phyloP scores from a whole-genome alignment of 768 basidiomycete genomes.

The Hygrophorus russula region DNA sequence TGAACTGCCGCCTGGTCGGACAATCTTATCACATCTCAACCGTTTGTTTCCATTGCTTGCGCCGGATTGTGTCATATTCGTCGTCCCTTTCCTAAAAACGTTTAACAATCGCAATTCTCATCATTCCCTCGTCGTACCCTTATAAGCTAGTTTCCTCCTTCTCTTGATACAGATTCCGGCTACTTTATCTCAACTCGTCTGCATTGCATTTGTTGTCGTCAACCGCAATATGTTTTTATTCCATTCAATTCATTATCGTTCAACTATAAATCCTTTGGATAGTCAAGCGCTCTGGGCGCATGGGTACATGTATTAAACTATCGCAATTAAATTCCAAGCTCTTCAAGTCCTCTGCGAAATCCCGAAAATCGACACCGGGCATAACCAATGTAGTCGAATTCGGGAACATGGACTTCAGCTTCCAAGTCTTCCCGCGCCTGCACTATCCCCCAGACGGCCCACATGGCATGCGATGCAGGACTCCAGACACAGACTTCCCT shows the following conservation, averaged over 20 bases:
- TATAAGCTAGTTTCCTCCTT: conserved; percentile 22
- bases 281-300: too few relatives aligned
- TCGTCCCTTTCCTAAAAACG: conserved; percentile 7
- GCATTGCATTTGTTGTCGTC: conserved; percentile 29
- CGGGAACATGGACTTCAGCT: conserved; percentile 44
- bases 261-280: conserved; percentile 11
- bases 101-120: conserved; percentile 11
- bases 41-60: too few relatives aligned
- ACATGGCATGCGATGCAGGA: conserved; percentile 82
- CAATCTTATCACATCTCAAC: background rate
- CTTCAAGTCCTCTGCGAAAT: conserved; percentile 46
- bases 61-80: conserved; percentile 6
- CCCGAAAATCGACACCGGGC: conserved; percentile 54
- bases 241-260: conserved; percentile 26
- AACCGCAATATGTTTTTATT: conserved; percentile 34
- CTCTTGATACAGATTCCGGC: conserved; percentile 27
- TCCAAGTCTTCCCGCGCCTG: conserved; percentile 74
- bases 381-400: conserved; percentile 88
- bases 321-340: conserved; percentile 25
- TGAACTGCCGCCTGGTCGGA: background rate
- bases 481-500: conserved; percentile 80
- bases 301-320: background rate
- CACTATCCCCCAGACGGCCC: conserved; percentile 92
- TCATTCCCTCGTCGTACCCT: conserved; percentile 17
- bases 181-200: conserved; percentile 26